Evolutionary conservation across 495 filamentous ascomycete species (phyloP).

Genomic region (Xylaria scruposa): DNA sequence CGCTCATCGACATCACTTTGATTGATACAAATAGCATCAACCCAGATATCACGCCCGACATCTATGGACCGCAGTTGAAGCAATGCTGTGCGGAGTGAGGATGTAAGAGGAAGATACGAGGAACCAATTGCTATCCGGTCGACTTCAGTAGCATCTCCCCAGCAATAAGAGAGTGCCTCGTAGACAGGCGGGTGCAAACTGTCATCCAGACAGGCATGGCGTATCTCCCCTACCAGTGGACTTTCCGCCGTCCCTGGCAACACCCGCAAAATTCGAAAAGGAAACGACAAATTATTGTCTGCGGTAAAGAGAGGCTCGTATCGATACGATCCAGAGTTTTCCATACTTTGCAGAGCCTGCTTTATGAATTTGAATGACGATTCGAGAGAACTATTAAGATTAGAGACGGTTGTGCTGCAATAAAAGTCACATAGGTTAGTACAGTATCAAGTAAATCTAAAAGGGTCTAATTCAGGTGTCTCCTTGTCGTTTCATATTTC

Average conservation of each 20-base stretch:
- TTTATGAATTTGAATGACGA: neutral
- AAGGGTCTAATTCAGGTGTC: neutral
- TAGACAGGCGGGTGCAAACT: neutral
- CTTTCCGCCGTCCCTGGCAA: neutral
- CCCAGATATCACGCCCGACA: neutral
- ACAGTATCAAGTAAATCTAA: neutral
- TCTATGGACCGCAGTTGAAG: neutral
- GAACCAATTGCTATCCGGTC: neutral
- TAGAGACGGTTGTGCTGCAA: neutral
- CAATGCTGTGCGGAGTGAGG: neutral
- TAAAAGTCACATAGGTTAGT: neutral
- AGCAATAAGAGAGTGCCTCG: constrained; percentile 27
- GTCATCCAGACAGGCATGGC: neutral
- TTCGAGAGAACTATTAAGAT: neutral
- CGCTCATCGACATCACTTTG: constrained; percentile 5
- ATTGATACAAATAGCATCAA: constrained; percentile 5
- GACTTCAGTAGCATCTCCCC: constrained; percentile 19
- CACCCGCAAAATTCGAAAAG: neutral
- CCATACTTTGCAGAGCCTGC: neutral
- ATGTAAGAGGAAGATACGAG: neutral
- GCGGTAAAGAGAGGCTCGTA: neutral
- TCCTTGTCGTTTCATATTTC: neutral
- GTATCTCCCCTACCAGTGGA: neutral
- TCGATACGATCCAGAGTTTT: neutral
- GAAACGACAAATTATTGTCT: neutral